Evolutionary conservation across 2,329 filamentous ascomycete species (phyloP).

Genomic region (Corynespora cassiicola): DNA sequence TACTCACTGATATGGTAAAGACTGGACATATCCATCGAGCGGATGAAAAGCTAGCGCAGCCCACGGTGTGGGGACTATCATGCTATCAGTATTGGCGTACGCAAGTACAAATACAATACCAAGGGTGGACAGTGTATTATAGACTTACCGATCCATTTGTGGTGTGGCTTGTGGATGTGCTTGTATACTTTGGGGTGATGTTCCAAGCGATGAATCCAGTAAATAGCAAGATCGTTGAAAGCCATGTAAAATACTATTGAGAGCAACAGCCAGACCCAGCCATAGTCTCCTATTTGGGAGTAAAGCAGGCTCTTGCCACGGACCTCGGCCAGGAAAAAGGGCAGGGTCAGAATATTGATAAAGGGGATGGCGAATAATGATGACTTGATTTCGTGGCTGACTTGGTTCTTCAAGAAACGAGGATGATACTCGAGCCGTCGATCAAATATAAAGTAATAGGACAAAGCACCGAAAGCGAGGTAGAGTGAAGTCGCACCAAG

Average conservation of each 20-base stretch:
- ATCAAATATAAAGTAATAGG: constrained; percentile 46
- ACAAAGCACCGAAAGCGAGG: constrained; percentile 22
- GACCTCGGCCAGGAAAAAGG: constrained; percentile 57
- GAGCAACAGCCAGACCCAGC: constrained; percentile 44
- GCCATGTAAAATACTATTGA: constrained; percentile 53
- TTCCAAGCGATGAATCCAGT: constrained; percentile 57
- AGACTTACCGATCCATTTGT: constrained; percentile 56
- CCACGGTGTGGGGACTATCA: constrained; percentile 56
- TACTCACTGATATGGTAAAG: constrained; percentile 55
- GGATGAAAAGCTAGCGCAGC: constrained; percentile 58
- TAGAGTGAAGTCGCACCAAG: constrained; percentile 20
- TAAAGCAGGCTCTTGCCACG: constrained; percentile 55
- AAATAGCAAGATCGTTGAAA: constrained; percentile 56
- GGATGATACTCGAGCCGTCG: constrained; percentile 55
- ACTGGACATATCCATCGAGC: constrained; percentile 55
- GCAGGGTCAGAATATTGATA: constrained; percentile 55
- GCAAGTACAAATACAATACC: neutral
- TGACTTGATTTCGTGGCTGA: constrained; percentile 52
- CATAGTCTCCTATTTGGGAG: constrained; percentile 40
- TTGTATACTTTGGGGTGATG: constrained; percentile 57
- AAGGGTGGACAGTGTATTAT: too few relatives aligned
- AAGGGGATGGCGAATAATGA: constrained; percentile 53
- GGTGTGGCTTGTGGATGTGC: constrained; percentile 57
- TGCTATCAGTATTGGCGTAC: constrained; percentile 4
- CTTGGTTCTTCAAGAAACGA: constrained; percentile 57